Evolutionary conservation across 495 filamentous ascomycete species (phyloP), one percentile per base, ranked within the genome.

Genomic region (Ramalina peruviana): DNA sequence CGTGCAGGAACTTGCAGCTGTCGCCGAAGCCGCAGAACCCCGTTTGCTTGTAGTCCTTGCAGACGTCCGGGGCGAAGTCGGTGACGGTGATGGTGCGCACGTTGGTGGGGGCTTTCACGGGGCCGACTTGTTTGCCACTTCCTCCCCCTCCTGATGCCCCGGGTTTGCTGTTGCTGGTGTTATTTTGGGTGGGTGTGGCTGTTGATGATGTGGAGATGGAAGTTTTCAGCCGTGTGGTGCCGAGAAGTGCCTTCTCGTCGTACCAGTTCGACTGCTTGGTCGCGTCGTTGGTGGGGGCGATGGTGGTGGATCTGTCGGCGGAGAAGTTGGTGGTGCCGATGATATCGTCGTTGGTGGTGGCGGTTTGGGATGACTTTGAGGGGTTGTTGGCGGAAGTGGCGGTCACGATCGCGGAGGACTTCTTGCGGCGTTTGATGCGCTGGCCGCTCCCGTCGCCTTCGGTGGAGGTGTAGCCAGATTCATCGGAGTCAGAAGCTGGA

Each of bases 241-340:
- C 83, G 13, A 86, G 69, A 0, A 53, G 50, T 19, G 64, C 59
- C 42, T 77, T 71, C 46, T 89, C 83, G 53, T 88, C 87, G 66
- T 84, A 92, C 88, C 88, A 95, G 62, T 93, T 85, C n/a, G 75
- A 80, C 19, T 78, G 75, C 55, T 93, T 95, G 5, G 92, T 97
- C n/a, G 92, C 92, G 60, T 95, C 90, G 61, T 88, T 88, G 51
- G 73, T 76, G 50, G 71, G 67, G 25, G 79, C 72, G 39, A 93
- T 76, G 2, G 38, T 42, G 39, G 68, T 61, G 45, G 67, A 74
- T 21, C 74, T 71, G 55, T 81, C 75, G 43, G 80, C 80, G 39
- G 72, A 62, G 60, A 79, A 83, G 51, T 76, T 67, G 26, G 79
- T 75, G 19, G 73, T 66, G 26, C 67, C 58, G 17, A 72, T 58